Conservation (phyloP, 129 eudicot genomes). For the Helianthus annuus region DNA sequence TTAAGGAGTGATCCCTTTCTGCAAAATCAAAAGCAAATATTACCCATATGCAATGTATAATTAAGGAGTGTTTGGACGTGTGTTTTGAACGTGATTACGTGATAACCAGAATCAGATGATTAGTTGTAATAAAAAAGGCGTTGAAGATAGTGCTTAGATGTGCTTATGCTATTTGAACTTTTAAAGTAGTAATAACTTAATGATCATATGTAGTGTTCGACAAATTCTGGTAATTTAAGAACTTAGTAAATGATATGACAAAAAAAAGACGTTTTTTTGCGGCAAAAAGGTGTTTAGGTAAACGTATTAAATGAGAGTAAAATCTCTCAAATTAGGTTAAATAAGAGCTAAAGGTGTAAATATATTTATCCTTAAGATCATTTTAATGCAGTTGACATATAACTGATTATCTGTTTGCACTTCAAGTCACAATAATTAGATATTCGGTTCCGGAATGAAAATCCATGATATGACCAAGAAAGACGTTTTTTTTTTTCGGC, state of each 20-base stretch:
- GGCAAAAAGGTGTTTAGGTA: not conserved
- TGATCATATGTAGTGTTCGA: slow-evolving; percentile 3
- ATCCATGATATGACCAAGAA: no score
- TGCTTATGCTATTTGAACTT: not conserved
- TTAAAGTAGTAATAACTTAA: not conserved
- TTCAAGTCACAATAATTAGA: not conserved
- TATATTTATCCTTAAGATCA: not conserved
- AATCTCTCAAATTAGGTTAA: not conserved
- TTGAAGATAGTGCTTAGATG: slow-evolving; percentile 3
- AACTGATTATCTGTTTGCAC: not conserved
- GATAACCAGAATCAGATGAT: not conserved
- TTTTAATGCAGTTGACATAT: slow-evolving; percentile 3
- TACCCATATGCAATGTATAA: slow-evolving; percentile 5
- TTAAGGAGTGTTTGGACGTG: not conserved
- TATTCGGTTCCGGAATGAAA: no score
- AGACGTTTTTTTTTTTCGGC: no score
- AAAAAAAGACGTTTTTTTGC: not conserved
- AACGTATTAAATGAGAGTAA: not conserved
- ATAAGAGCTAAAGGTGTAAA: not conserved
- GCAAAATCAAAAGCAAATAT: slow-evolving; percentile 33
- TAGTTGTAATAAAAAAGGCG: not conserved
- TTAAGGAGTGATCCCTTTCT: slow-evolving; percentile 71
- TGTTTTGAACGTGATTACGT: not conserved
- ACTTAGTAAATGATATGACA: not conserved
- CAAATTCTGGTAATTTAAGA: not conserved